phyloP scores from a whole-genome alignment of 2,329 filamentous ascomycete species.

The Alternaria sp. region DNA sequence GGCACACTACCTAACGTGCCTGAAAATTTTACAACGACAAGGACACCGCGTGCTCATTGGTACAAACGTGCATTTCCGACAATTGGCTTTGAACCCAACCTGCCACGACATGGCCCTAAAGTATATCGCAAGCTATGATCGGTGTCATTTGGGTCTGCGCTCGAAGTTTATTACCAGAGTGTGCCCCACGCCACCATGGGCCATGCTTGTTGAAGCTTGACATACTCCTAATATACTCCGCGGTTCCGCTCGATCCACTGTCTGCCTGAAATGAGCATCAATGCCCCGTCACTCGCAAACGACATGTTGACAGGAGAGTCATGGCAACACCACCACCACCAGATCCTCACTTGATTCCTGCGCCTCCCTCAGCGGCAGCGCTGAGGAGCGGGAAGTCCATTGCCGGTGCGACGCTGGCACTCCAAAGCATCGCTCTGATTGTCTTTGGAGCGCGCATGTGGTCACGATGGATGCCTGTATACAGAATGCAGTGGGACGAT shows the following conservation, averaged over 20 bases:
- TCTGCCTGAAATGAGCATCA: not conserved
- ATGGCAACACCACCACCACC: not conserved
- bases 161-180: not conserved
- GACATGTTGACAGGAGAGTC: not conserved
- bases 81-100: not conserved
- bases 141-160: not conserved
- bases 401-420: constrained; percentile 12
- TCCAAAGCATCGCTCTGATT: constrained; percentile 16
- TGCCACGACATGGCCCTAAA: not conserved
- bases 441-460: constrained; percentile 24
- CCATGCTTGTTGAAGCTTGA: not conserved
- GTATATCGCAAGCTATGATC: not conserved
- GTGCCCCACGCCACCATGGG: not conserved
- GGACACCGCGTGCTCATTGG: not conserved
- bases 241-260: not conserved
- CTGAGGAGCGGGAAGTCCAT: constrained; percentile 8
- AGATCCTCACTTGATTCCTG: constrained; percentile 6
- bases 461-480: constrained; percentile 19
- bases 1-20: not conserved
- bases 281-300: not conserved
- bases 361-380: constrained; percentile 6
- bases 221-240: not conserved
- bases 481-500: constrained; percentile 22
- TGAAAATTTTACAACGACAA: not conserved
- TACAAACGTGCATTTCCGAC: not conserved